Base-by-base conservation (phyloP, 192 early-diverging fungal genomes). In the Diversispora eburnea region DNA sequence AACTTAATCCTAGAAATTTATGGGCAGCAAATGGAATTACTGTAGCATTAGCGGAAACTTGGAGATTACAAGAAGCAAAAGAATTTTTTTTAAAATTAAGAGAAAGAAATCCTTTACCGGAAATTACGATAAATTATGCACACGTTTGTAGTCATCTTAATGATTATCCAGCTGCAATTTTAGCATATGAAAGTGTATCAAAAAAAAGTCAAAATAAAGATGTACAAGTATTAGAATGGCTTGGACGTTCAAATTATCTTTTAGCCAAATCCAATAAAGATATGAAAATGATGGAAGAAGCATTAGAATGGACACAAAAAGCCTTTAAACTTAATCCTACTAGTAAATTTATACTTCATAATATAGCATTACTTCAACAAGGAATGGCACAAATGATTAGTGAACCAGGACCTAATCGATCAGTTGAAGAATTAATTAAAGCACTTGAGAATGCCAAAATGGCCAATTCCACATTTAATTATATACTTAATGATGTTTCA, bases 1-100 rank as follows among this genome's bases (percentile, higher is more conserved):
- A 83, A 67, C 67, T 62, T 10, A 71, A 70, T 48, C 78, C 79
- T 8, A 77, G 73, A 61, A 94, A 93, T 72, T 83, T 88, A 0
- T 89, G 91, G 46, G 96, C 94, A 1, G 92, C 91, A 0, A 90
- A 93, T 57, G 96, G 96, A 19, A 82, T 94, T 43, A 95, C 91
- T 5, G 93, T 97, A 58, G 85, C 89, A 5, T 75, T 95, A 67
- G 93, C 92, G 64, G 94, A 95, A 75, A 80, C 80, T 13, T 89
- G 87, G 0, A 73, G 80, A 43, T 75, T 85, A 8, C 72, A 79
- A 5, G 88, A 91, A 8, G 93, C 94, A 0, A 77, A 83, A 0
- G 84, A 83, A 13, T 75, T 91, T 6, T 92, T 94, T 75, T 86
- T 81, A 17, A 65, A 43, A 9, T 8, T 65, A 47, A 8, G 15